Percentiles rank a stretch among this genome's conserved stretches.
phyloP scores from a whole-genome alignment of 345 rosid genomes.

The Atalantia buxifolia region DNA sequence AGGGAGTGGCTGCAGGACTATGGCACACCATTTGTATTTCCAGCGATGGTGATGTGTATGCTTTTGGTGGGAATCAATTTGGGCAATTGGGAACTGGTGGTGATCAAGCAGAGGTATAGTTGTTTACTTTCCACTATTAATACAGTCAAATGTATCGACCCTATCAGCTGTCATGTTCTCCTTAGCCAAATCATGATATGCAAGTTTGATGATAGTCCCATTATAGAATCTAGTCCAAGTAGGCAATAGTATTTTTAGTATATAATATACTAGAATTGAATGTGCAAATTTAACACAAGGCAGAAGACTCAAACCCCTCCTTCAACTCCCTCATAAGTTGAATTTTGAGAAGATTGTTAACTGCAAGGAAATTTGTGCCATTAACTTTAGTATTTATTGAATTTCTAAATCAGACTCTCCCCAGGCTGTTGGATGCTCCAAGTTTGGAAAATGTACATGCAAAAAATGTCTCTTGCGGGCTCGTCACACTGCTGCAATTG shows the following conservation, averaged over 20 bases:
- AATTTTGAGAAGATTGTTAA: background rate
- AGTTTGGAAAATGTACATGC: slow-evolving; percentile 60
- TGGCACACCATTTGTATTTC: slow-evolving; percentile 96
- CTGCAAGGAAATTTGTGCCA: background rate
- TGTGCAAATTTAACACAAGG: background rate
- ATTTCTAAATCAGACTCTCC: slow-evolving; percentile 62
- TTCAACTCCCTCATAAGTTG: background rate
- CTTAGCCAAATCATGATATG: background rate
- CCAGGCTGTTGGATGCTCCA: slow-evolving; percentile 85
- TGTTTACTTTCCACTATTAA: background rate
- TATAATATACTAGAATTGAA: background rate
- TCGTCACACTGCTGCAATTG: slow-evolving; percentile 73
- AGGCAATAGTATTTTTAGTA: background rate
- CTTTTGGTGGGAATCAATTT: slow-evolving; percentile 98
- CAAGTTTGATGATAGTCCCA: background rate
- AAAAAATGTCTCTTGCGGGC: slow-evolving; percentile 89
- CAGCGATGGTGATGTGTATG: slow-evolving; percentile 81
- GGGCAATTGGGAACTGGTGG: slow-evolving; percentile 96
- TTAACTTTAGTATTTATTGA: slow-evolving; percentile 19
- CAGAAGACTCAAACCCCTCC: background rate
- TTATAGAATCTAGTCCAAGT: background rate
- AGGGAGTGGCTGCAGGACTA: slow-evolving; percentile 79
- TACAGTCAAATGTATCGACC: background rate
- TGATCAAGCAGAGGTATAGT: slow-evolving; percentile 91
- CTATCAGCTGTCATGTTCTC: background rate